Base-by-base conservation (phyloP, 75 land plant genomes). In the Larix kaempferi region DNA sequence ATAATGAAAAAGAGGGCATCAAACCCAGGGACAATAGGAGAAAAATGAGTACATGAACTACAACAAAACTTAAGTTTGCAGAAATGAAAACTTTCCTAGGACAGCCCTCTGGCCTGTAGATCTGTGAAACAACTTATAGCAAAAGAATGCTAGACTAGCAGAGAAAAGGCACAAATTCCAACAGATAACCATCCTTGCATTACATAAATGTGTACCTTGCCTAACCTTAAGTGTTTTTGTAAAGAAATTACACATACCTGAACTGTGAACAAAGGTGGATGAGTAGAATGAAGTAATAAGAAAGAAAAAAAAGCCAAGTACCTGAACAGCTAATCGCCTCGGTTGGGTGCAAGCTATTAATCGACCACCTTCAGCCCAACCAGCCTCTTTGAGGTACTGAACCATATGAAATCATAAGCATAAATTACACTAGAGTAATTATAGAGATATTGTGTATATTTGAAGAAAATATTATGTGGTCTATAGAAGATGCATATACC, bases 341-440 rank as follows among this genome's bases (percentile, higher is more conserved):
- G 99, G 99, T 76, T 96, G 99, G 6, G 99, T 96, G 85, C 99
- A 96, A 73, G 98, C 98, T 58, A 96, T 90, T 41, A 91, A 61
- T 3, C 95, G 86, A 6, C 99, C 99, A 63, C 93, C 98, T 29
- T 94, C 95, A 39, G 99, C 94, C 99, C 99, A 96, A 41, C 99
- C 99, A 56, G 93, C 93, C 77, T 92, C 98, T 55, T 84, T 82
- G 52, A 96, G 90, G 72, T 83, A 94, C 97, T 95, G 63, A 75
- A 12, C 58, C 76, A 75, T 62, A 59, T 1, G 27, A 27, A 64
- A 59, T 60, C 21, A 75, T 59, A 17, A 17, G 13, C 41, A 17
- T 69, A 22, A 39, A 21, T 17, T 39, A 69, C 49, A 39, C 39
- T 21, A 41, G 52, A 22, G 25, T 69, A 39, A 21, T 41, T 41